Conservation (phyloP, 352 stramenopile species). For the Phytophthora pseudosyringae region DNA sequence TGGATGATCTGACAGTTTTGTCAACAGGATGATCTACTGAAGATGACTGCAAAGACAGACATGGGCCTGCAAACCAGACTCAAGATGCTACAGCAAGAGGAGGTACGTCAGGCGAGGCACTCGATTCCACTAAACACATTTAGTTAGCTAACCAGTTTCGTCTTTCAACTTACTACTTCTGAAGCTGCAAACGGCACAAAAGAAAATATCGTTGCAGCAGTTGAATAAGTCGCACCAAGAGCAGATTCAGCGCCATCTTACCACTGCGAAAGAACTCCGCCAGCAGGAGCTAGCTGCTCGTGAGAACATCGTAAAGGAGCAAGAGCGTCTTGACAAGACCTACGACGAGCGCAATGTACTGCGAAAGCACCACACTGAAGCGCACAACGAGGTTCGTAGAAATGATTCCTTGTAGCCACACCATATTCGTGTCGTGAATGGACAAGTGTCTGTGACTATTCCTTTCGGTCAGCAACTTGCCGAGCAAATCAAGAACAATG, state of each 20-base stretch:
- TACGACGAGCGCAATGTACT: slow-evolving; percentile 16
- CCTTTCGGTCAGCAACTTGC: slow-evolving; percentile 20
- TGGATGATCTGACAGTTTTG: neutral
- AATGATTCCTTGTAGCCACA: neutral
- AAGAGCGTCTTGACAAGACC: slow-evolving; percentile 20
- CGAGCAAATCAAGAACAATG: slow-evolving; percentile 46
- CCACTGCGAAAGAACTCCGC: slow-evolving; percentile 15
- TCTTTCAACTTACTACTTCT: neutral
- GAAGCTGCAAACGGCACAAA: slow-evolving; percentile 22
- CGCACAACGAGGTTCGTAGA: slow-evolving; percentile 23
- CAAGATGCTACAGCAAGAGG: slow-evolving; percentile 24
- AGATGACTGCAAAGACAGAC: slow-evolving; percentile 29
- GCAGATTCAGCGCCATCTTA: slow-evolving; percentile 36
- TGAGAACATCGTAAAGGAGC: slow-evolving; percentile 15
- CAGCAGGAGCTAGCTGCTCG: slow-evolving; percentile 35
- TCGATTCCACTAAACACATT: neutral
- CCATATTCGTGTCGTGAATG: neutral
- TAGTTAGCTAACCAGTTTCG: neutral
- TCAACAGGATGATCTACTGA: slow-evolving; percentile 30
- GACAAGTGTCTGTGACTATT: neutral
- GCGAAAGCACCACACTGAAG: slow-evolving; percentile 28
- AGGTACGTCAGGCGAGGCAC: slow-evolving; percentile 16
- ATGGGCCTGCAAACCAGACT: slow-evolving; percentile 29
- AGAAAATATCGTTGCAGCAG: slow-evolving; percentile 29
- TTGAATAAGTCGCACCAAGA: slow-evolving; percentile 42